Conservation (phyloP, 805 yeast genomes). For the Saturnispora zaruensis region DNA sequence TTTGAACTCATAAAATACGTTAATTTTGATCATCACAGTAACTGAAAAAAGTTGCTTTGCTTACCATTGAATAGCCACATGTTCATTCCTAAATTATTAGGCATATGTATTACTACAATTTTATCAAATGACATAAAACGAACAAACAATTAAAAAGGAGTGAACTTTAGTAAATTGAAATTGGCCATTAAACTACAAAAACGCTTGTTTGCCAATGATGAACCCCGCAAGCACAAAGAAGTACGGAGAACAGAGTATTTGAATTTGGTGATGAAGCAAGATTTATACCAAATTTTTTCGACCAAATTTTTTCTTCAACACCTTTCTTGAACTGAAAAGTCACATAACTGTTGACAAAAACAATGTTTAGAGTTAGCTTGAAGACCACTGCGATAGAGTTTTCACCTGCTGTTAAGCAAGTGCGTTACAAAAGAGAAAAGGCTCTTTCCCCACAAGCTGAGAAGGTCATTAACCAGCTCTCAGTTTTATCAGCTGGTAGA, state of each 20-base stretch:
- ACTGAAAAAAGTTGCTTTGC: no score
- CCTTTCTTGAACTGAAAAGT: neutral
- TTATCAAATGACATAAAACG: no score
- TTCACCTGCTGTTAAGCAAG: slow-evolving; percentile 33
- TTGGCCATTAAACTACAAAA: no score
- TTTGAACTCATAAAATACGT: no score
- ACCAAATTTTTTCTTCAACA: neutral
- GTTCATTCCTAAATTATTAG: no score
- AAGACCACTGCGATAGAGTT: neutral
- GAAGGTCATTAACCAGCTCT: slow-evolving; percentile 42
- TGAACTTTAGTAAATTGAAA: no score
- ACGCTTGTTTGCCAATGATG: no score
- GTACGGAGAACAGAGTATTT: neutral
- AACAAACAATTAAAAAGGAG: no score
- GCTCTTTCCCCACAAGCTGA: slow-evolving; percentile 26
- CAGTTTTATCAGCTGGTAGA: slow-evolving; percentile 78
- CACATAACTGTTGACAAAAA: neutral
- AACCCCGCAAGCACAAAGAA: neutral
- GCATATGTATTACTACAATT: no score
- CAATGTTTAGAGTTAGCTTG: slow-evolving; percentile 4
- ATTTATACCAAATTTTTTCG: neutral
- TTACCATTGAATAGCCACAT: no score
- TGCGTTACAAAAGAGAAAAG: slow-evolving; percentile 29
- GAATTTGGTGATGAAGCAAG: neutral
- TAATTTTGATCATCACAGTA: no score